Evolutionary conservation across 75 land plant genomes (phyloP), one percentile per base, ranked within the genome.

Genomic region (Isoetes taiwanensis): DNA sequence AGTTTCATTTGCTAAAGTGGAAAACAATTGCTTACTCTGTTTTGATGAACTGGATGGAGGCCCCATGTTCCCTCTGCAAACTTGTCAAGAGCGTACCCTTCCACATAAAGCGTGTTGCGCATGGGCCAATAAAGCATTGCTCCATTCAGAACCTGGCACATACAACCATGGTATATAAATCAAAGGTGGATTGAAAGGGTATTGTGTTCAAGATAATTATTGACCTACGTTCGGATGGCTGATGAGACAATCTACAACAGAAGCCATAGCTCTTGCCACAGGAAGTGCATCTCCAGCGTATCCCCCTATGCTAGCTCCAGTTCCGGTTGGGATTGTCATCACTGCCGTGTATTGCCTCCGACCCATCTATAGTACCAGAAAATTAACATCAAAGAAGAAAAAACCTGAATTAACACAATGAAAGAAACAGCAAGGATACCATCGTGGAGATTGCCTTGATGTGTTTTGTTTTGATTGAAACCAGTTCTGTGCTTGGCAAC

Each of bases 61-160:
- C 77, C 87, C 94, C 93, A 86, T 12, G 43, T 48, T 17, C 94
- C 97, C 74, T 86, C 76, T 0, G 97, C 94, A 68, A 90, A 86
- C 23, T 78, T 67, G 43, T 90, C 97, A 28, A 90, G 93, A 4
- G 97, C 97, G 64, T 78, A 76, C 0, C 97, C 97, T 59, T 83
- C 94, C 46, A 90, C 97, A 63, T 90, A 90, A 19, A 83, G 59
- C 1, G 71, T 63, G 56, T 90, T 86, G 2, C 68, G 73, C 80
- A 90, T 83, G 16, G 93, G 97, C 97, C 97, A 90, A 57, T 86
- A 90, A 8, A 90, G 76, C 88, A 86, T 86, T 26, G 97, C 97
- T 16, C 89, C 97, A 80, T 90, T 90, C 34, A 90, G 71, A 34
- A 90, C 97, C 97, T 90, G 54, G 17, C 56, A 11, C 32, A 14